Conservation (phyloP, 1,284 basidiomycete species). For the Taiwanofungus camphoratus region DNA sequence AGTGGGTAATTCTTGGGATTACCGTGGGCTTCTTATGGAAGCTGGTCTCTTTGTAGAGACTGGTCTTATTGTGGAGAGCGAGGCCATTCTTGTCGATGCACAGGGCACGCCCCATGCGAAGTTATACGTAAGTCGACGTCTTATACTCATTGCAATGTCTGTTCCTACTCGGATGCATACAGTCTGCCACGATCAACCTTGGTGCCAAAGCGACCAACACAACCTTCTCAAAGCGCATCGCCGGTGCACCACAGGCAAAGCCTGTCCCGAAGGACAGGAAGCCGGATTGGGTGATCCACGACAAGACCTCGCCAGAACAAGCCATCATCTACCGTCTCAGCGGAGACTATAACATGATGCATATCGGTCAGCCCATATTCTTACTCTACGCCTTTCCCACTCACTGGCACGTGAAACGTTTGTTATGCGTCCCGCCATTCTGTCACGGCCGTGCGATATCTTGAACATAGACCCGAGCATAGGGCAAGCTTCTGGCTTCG, state of each 20-base stretch:
- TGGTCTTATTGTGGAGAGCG: slow-evolving; percentile 68
- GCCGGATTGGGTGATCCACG: slow-evolving; percentile 63
- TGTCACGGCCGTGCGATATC: background rate
- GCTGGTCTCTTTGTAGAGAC: slow-evolving; percentile 42
- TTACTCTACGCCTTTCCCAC: background rate
- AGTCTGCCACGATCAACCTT: slow-evolving; percentile 71
- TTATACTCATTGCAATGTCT: background rate
- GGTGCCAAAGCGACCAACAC: slow-evolving; percentile 68
- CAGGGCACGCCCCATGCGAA: slow-evolving; percentile 62
- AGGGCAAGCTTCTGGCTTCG: slow-evolving; percentile 68
- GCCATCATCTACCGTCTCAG: slow-evolving; percentile 75
- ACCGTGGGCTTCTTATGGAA: background rate
- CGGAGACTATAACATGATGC: slow-evolving; percentile 82
- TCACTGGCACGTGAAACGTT: background rate
- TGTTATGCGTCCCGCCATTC: background rate
- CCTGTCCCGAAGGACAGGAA: slow-evolving; percentile 61
- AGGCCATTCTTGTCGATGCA: slow-evolving; percentile 57
- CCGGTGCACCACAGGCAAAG: slow-evolving; percentile 61
- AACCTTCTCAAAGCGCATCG: slow-evolving; percentile 65
- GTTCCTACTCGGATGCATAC: background rate
- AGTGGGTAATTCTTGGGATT: slow-evolving; percentile 48
- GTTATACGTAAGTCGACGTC: slow-evolving; percentile 50
- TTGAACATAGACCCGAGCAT: slow-evolving; percentile 54
- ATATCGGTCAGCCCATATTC: slow-evolving; percentile 52
- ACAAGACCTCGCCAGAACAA: slow-evolving; percentile 70